Percentiles rank a stretch among this genome's conserved stretches.
Conservation (phyloP, 1,284 basidiomycete genomes). For the Puccinia coronata region DNA sequence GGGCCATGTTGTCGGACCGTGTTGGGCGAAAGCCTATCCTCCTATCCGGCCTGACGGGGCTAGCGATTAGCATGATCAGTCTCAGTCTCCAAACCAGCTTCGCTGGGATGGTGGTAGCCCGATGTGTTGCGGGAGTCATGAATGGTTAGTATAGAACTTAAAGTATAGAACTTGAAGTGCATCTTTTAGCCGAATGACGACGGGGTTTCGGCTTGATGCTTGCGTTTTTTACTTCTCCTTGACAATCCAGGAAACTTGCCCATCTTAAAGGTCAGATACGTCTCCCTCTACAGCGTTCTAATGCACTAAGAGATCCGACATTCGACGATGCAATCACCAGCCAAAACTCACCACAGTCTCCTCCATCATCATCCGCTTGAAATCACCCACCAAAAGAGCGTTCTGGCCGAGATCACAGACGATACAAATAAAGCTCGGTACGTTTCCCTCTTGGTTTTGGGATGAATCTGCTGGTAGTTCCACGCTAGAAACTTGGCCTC, state of each 20-base stretch:
- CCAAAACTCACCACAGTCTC: neutral
- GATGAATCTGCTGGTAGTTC: neutral
- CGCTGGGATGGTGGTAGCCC: conserved; percentile 30
- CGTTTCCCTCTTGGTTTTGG: neutral
- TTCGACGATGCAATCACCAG: neutral
- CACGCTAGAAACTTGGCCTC: neutral
- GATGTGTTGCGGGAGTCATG: conserved; percentile 44
- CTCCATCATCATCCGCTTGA: too few relatives aligned
- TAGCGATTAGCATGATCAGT: conserved; percentile 49
- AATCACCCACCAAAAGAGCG: conserved; percentile 12
- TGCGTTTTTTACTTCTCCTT: too few relatives aligned
- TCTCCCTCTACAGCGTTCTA: neutral
- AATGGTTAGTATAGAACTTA: conserved; percentile 18
- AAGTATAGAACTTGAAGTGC: neutral
- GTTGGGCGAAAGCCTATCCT: conserved; percentile 52
- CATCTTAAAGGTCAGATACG: conserved; percentile 16
- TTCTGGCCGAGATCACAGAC: conserved; percentile 42
- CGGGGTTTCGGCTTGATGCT: too few relatives aligned
- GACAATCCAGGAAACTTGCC: conserved; percentile 20
- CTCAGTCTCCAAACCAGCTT: conserved; percentile 50
- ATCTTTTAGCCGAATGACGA: too few relatives aligned
- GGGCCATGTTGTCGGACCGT: conserved; percentile 51
- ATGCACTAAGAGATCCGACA: too few relatives aligned
- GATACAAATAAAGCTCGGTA: conserved; percentile 47
- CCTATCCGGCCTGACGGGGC: conserved; percentile 50